Conservation (phyloP, 345 rosid genomes). For the Pistacia vera region DNA sequence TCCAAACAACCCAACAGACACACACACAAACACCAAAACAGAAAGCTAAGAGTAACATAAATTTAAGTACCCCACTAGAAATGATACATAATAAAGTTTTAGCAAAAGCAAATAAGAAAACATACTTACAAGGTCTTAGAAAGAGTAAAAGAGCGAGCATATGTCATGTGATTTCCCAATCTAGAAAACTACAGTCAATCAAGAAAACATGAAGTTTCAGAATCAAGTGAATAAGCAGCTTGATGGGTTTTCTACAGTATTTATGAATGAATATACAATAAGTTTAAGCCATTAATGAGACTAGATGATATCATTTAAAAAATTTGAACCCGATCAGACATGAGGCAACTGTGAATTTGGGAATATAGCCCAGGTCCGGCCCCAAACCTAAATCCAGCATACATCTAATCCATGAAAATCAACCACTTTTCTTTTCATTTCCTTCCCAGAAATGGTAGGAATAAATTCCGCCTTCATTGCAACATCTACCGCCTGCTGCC, state of each 20-base stretch:
- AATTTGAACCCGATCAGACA: neutral
- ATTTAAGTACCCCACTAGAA: neutral
- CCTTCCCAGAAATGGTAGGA: neutral
- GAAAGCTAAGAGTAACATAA: neutral
- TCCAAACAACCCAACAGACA: neutral
- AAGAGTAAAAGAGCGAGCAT: conserved; percentile 11
- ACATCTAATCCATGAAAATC: neutral
- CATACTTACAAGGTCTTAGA: conserved; percentile 19
- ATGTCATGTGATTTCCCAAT: conserved; percentile 11
- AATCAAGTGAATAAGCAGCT: neutral
- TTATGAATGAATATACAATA: neutral
- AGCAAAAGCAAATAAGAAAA: neutral
- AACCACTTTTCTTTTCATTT: neutral
- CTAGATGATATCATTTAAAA: neutral
- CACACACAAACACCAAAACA: neutral
- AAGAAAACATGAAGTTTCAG: neutral
- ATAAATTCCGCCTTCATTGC: neutral
- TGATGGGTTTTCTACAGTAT: neutral
- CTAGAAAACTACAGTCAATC: conserved; percentile 10
- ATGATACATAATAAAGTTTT: neutral
- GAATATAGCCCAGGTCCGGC: neutral
- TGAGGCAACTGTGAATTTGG: neutral
- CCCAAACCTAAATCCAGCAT: neutral
- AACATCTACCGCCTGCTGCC: neutral
- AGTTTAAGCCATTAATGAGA: neutral